A percentile compares a stretch with the other conserved stretches of the same genome.
Conservation (phyloP, 805 yeast species). For the Cyberlindnera maritima region DNA sequence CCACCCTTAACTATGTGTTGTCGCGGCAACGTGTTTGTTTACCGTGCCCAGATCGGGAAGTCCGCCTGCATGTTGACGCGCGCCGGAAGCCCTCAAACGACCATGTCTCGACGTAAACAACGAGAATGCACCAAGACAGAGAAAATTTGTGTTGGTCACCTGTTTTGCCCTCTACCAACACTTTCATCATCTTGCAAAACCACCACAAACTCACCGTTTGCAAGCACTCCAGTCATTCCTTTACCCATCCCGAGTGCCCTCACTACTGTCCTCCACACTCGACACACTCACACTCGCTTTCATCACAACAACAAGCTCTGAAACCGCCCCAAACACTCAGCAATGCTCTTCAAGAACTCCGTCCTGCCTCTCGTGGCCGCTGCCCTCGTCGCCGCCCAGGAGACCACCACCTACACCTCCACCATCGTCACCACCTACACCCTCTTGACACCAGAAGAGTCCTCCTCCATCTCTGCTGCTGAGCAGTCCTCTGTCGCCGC, state of each 20-base stretch:
- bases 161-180: slow-evolving; percentile 2
- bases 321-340: neutral
- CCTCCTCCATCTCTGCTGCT: slow-evolving; percentile 19
- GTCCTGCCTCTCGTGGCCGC: slow-evolving; percentile 27
- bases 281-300: neutral
- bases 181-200: neutral
- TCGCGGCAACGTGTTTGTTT: slow-evolving; percentile 9
- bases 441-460: slow-evolving; percentile 28
- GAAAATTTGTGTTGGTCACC: slow-evolving; percentile 2
- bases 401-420: slow-evolving; percentile 37
- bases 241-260: slow-evolving; percentile 28
- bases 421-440: slow-evolving; percentile 35
- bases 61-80: slow-evolving; percentile 5
- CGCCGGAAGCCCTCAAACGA: neutral
- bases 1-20: slow-evolving; percentile 16
- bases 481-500: slow-evolving; percentile 8
- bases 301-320: neutral
- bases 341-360: slow-evolving; percentile 25
- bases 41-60: slow-evolving; percentile 9
- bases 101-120: slow-evolving; percentile 6
- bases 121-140: slow-evolving; percentile 3
- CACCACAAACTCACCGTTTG: slow-evolving; percentile 2
- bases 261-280: slow-evolving; percentile 3
- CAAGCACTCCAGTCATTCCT: slow-evolving; percentile 32
- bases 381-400: slow-evolving; percentile 33